phyloP scores from a whole-genome alignment of 495 filamentous ascomycete species.

The Hypoxylon lienhwacheense region DNA sequence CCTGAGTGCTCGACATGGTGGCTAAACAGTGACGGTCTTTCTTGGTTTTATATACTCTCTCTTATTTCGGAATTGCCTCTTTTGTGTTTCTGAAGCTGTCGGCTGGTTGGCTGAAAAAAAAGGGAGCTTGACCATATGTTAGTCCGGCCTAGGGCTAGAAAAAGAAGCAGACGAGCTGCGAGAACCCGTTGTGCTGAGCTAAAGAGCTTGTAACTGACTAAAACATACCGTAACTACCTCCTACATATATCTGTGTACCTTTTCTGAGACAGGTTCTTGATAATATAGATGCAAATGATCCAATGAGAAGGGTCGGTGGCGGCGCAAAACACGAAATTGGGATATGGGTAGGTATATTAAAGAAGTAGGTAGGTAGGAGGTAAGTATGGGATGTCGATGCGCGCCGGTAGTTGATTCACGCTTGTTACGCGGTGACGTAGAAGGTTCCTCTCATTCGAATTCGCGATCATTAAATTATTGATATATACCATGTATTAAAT shows the following conservation, averaged over 20 bases:
- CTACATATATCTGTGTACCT: too few relatives aligned
- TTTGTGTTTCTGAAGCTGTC: constrained; percentile 24
- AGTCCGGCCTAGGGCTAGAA: too few relatives aligned
- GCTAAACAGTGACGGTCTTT: constrained; percentile 12
- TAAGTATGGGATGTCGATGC: constrained; percentile 33
- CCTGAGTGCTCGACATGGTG: constrained; percentile 69
- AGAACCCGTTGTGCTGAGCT: constrained; percentile 26
- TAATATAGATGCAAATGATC: constrained; percentile 31
- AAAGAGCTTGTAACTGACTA: too few relatives aligned
- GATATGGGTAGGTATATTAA: too few relatives aligned
- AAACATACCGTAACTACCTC: too few relatives aligned
- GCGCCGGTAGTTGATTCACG: constrained; percentile 26
- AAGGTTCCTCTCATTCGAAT: constrained; percentile 5
- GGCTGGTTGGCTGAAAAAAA: constrained; percentile 28
- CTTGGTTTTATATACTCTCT: too few relatives aligned
- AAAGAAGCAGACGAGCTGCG: constrained; percentile 22
- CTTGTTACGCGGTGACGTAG: constrained; percentile 13
- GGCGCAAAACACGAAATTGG: too few relatives aligned
- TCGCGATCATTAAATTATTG: too few relatives aligned
- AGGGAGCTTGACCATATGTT: constrained; percentile 15
- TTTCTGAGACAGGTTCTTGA: constrained; percentile 13
- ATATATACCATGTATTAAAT: too few relatives aligned
- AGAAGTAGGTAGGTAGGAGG: constrained; percentile 34
- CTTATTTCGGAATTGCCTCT: constrained; percentile 34
- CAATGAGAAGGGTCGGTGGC: constrained; percentile 36